These are phyloP conservation scores for Komagataella ulmi DNA, from an alignment of 805 yeast species.

Conservation along the genomic window DNA sequence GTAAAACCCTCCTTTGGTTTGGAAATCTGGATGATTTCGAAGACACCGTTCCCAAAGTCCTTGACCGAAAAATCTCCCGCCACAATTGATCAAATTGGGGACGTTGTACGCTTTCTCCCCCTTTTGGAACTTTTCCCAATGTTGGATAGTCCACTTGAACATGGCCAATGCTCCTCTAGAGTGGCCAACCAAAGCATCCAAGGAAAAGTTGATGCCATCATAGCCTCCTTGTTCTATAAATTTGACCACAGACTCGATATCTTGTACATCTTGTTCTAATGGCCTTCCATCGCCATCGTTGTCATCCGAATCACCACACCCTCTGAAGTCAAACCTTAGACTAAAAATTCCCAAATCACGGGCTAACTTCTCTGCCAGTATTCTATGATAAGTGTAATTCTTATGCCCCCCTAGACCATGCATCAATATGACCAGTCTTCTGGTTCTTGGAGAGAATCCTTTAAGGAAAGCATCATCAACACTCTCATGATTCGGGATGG, in stretches of 20 bases:
- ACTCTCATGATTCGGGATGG: conserved; percentile 3
- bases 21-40: conserved; percentile 22
- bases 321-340: conserved; percentile 74
- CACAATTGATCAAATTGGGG: conserved; percentile 58
- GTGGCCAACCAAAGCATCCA: conserved; percentile 58
- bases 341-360: conserved; percentile 45
- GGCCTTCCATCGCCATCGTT: conserved; percentile 37
- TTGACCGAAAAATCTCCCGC: conserved; percentile 51
- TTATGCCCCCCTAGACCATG: conserved; percentile 87
- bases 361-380: conserved; percentile 48
- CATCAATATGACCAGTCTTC: conserved; percentile 43
- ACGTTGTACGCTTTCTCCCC: conserved; percentile 26
- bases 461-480: conserved; percentile 2
- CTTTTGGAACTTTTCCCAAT: conserved; percentile 20
- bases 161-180: conserved; percentile 71
- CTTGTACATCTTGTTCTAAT: conserved; percentile 53
- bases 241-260: conserved; percentile 35
- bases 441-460: conserved; percentile 21
- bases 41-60: conserved; percentile 29
- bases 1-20: conserved; percentile 23
- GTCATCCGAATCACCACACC: conserved; percentile 68
- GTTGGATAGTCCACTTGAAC: conserved; percentile 54
- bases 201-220: conserved; percentile 26
- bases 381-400: conserved; percentile 60
- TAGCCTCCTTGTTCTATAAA: conserved; percentile 14